Conservation (phyloP, 306 rosid genomes). For the Ammopiptanthus mongolicus region DNA sequence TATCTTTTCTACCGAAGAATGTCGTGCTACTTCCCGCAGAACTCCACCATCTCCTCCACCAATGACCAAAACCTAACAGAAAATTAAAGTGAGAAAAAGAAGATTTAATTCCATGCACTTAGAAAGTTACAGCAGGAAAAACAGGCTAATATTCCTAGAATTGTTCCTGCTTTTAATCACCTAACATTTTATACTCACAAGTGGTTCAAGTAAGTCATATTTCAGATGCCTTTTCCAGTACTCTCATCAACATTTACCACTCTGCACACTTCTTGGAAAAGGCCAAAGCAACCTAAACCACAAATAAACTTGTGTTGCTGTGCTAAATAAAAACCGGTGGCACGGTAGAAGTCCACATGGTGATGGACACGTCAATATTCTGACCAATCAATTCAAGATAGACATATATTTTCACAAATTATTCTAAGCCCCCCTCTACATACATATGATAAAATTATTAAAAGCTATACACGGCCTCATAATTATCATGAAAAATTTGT, state of each 20-base stretch:
- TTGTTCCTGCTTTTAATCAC: background rate
- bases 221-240: background rate
- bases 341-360: background rate
- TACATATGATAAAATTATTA: constrained; percentile 4
- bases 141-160: background rate
- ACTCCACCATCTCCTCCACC: constrained; percentile 99
- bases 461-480: background rate
- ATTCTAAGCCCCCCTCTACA: background rate
- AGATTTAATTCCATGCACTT: background rate
- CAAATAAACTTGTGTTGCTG: background rate
- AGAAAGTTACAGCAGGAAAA: background rate
- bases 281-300: background rate
- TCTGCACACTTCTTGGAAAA: background rate
- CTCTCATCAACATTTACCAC: background rate
- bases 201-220: background rate
- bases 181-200: background rate
- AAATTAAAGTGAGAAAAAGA: constrained; percentile 17
- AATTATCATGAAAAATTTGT: background rate
- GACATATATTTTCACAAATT: background rate
- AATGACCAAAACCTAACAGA: constrained; percentile 82
- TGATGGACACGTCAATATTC: background rate
- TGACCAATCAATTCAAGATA: background rate
- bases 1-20: constrained; percentile 72
- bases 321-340: background rate
- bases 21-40: constrained; percentile 90